Percentiles rank a stretch among this genome's conserved stretches.
phyloP scores from a whole-genome alignment of 2,329 filamentous ascomycete species.

The Hypoxylon sp. region DNA sequence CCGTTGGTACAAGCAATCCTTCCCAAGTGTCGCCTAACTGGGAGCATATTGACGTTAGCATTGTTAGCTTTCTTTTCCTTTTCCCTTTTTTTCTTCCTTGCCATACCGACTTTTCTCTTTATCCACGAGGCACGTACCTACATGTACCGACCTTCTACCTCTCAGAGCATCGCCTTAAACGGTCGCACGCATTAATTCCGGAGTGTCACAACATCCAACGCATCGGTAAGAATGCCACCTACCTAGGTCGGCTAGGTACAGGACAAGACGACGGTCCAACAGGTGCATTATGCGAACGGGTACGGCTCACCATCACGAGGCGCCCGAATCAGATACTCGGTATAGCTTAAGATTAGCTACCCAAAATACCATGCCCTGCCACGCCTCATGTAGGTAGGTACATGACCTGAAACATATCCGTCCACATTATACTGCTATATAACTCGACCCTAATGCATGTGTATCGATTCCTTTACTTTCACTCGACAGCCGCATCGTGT shows the following conservation, averaged over 20 bases:
- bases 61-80: neutral
- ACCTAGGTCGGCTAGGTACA: too few relatives aligned
- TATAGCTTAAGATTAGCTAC: too few relatives aligned
- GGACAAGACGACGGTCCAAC: neutral
- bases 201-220: neutral
- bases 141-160: too few relatives aligned
- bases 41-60: too few relatives aligned
- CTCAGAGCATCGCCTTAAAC: neutral
- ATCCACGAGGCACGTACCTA: constrained; percentile 3
- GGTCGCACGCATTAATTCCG: neutral
- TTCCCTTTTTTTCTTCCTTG: constrained; percentile 1
- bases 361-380: too few relatives aligned
- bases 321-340: constrained; percentile 5
- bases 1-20: constrained; percentile 9
- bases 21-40: too few relatives aligned
- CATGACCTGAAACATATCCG: constrained; percentile 21
- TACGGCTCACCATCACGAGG: too few relatives aligned
- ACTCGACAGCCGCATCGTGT: constrained; percentile 18
- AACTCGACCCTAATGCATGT: constrained; percentile 14
- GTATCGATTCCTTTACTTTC: constrained; percentile 8
- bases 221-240: constrained; percentile 2
- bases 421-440: constrained; percentile 13
- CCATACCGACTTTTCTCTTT: constrained; percentile 17
- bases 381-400: too few relatives aligned
- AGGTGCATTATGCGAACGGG: neutral